Evolutionary conservation across 2,329 filamentous ascomycete species (phyloP).

Genomic region (Proliferodiscus dingleyae): DNA sequence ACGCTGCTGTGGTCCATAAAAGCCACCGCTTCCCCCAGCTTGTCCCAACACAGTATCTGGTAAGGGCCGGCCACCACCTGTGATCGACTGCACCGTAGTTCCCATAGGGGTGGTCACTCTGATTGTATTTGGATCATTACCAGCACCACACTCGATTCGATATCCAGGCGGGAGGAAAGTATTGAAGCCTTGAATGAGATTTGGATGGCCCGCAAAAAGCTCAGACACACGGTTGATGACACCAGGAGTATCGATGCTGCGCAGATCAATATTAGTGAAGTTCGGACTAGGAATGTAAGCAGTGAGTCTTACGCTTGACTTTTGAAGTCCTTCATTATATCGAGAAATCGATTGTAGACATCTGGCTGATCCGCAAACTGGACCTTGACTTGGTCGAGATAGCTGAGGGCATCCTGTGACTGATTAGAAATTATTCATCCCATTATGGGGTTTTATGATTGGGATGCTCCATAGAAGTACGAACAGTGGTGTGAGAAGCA

Average conservation of each 20-base stretch:
- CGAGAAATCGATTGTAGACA: constrained; percentile 93
- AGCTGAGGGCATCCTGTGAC: constrained; percentile 74
- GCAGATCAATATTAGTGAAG: constrained; percentile 26
- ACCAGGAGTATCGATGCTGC: constrained; percentile 87
- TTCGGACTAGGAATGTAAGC: neutral
- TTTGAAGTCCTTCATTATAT: constrained; percentile 99
- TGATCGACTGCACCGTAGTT: constrained; percentile 90
- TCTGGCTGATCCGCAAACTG: constrained; percentile 96
- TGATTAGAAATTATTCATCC: neutral
- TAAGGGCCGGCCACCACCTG: constrained; percentile 39
- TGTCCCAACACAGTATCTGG: constrained; percentile 31
- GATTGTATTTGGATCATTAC: constrained; percentile 92
- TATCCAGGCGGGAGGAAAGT: constrained; percentile 96
- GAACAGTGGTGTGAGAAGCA: too few species aligned
- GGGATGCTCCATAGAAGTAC: too few species aligned
- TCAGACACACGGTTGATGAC: constrained; percentile 96
- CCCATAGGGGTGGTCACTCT: constrained; percentile 95
- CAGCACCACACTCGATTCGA: constrained; percentile 90
- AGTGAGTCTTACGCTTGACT: constrained; percentile 72
- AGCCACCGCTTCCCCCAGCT: constrained; percentile 27
- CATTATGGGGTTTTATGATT: too few species aligned
- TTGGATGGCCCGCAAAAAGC: constrained; percentile 91
- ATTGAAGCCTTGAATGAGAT: constrained; percentile 95
- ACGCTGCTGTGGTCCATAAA: constrained; percentile 35
- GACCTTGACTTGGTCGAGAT: constrained; percentile 96